Conservation (phyloP, 805 yeast species). For the Metschnikowia bowlesiae region DNA sequence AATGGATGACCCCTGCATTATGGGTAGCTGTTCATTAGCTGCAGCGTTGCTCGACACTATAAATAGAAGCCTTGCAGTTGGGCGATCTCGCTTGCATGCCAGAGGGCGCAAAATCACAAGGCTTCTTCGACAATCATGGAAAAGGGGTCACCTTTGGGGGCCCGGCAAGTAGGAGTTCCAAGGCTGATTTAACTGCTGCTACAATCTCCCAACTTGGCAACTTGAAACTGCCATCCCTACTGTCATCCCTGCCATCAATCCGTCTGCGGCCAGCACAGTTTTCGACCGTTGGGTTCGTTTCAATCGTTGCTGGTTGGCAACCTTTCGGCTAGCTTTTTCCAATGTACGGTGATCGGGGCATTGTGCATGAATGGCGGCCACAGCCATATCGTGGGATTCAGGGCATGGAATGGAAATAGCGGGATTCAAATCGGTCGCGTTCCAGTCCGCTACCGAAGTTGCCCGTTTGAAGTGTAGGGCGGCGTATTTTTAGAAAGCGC, state of each 20-base stretch:
- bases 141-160: neutral
- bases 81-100: constrained; percentile 1
- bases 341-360: neutral
- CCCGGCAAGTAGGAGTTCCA: no score
- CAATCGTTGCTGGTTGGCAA: neutral
- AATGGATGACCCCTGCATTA: neutral
- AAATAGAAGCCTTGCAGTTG: neutral
- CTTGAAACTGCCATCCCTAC: no score
- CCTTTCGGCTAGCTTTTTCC: neutral
- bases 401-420: no score
- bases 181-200: no score
- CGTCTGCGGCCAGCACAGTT: no score
- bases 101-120: neutral
- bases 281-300: no score
- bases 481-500: neutral
- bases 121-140: neutral
- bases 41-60: neutral
- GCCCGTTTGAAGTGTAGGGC: neutral
- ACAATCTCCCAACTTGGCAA: no score
- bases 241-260: no score
- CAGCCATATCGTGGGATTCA: neutral
- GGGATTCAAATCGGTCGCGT: neutral
- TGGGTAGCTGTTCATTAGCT: neutral
- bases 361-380: neutral
- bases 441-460: neutral